Percentiles rank a stretch among this genome's conserved stretches.
phyloP scores from a whole-genome alignment of 306 rosid species.

The Sicyos edulis region DNA sequence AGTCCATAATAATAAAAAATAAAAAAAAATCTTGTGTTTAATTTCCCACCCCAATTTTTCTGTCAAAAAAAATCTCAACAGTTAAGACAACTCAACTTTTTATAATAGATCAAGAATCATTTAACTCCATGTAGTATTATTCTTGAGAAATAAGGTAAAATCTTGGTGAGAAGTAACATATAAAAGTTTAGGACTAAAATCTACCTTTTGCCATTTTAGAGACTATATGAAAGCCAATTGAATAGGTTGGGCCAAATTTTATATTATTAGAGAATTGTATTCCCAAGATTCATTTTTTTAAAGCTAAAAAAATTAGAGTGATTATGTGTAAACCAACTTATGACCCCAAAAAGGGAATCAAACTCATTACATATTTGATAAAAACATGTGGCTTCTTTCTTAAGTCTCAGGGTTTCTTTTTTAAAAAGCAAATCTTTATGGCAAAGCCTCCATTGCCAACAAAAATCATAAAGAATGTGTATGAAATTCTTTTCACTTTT shows the following conservation, averaged over 20 bases:
- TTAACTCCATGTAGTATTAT: too few relatives aligned
- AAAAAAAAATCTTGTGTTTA: too few relatives aligned
- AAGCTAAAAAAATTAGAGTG: neutral
- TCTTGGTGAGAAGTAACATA: too few relatives aligned
- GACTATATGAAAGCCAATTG: too few relatives aligned
- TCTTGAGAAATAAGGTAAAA: too few relatives aligned
- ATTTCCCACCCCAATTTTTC: too few relatives aligned
- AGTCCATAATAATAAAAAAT: too few relatives aligned
- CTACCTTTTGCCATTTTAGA: too few relatives aligned
- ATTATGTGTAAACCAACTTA: neutral
- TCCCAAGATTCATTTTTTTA: too few relatives aligned
- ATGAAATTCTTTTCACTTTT: neutral
- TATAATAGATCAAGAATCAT: too few relatives aligned
- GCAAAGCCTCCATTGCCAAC: constrained; percentile 1
- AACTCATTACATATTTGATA: neutral
- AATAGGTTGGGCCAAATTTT: neutral
- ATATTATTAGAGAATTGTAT: neutral
- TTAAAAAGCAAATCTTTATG: constrained; percentile 10
- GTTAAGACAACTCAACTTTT: too few relatives aligned
- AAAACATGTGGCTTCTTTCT: constrained; percentile 1
- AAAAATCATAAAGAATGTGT: neutral
- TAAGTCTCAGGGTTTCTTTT: neutral
- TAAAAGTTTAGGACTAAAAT: neutral
- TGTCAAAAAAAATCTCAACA: too few relatives aligned
- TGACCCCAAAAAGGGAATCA: neutral